Conservation (phyloP, 495 filamentous ascomycete species). For the Chaetomium cochliodes region DNA sequence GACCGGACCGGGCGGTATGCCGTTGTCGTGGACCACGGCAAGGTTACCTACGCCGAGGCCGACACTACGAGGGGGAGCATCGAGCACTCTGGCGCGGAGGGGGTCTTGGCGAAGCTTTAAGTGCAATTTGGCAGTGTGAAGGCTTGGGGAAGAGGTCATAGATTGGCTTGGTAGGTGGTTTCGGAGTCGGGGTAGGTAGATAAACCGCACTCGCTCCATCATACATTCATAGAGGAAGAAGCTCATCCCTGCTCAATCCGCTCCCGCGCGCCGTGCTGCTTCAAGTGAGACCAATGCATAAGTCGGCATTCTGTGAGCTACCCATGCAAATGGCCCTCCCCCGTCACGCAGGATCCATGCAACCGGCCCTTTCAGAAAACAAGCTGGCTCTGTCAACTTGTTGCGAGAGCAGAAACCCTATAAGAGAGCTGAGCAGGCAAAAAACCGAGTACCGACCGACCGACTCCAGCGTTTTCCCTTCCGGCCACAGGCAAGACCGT, state of each 20-base stretch:
- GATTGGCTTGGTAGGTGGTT: conserved; percentile 20
- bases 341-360: conserved; percentile 35
- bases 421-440: conserved; percentile 36
- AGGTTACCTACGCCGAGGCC: conserved; percentile 81
- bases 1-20: conserved; percentile 79
- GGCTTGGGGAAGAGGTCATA: conserved; percentile 14
- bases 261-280: background rate
- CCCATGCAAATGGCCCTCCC: conserved; percentile 36
- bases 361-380: conserved; percentile 35
- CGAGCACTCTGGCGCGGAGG: conserved; percentile 70
- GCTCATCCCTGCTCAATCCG: background rate
- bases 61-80: conserved; percentile 68
- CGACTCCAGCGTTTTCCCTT: conserved; percentile 37
- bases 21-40: conserved; percentile 85
- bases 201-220: conserved; percentile 1
- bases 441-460: conserved; percentile 40
- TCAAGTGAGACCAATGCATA: conserved; percentile 31
- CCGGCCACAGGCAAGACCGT: conserved; percentile 30
- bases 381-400: conserved; percentile 29
- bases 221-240: conserved; percentile 2
- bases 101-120: conserved; percentile 67
- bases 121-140: background rate
- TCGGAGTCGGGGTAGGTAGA: background rate
- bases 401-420: conserved; percentile 31
- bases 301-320: conserved; percentile 39